A percentile compares a stretch with the other conserved stretches of the same genome.
Conservation (phyloP, 371 early-diverging fungal species). For the Apophysomyces ossiformis region DNA sequence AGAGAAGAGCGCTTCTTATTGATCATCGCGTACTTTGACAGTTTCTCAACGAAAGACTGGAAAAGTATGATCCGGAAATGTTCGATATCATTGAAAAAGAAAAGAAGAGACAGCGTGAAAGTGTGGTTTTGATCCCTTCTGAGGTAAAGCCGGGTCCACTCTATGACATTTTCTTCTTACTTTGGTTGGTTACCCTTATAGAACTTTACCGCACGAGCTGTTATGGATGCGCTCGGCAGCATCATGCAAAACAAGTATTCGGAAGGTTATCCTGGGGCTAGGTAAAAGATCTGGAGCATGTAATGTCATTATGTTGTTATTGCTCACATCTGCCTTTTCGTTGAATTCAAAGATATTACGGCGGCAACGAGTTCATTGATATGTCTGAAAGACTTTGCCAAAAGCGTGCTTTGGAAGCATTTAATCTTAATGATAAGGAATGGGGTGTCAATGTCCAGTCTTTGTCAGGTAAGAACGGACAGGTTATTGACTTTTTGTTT, state of each 20-base stretch:
- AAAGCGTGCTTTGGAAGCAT: conserved; percentile 94
- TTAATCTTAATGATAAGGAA: conserved; percentile 81
- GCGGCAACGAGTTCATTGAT: conserved; percentile 99
- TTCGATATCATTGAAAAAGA: conserved; percentile 94
- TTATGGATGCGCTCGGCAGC: conserved; percentile 97
- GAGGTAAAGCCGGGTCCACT: conserved; percentile 63
- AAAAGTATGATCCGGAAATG: conserved; percentile 91
- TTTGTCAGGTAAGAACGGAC: conserved; percentile 74
- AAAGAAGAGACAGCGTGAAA: conserved; percentile 95
- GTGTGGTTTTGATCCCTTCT: conserved; percentile 95
- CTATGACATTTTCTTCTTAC: background rate
- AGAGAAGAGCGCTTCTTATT: too few relatives aligned
- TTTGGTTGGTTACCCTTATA: conserved; percentile 33
- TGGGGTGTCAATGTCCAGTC: conserved; percentile 99
- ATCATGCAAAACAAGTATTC: conserved; percentile 99
- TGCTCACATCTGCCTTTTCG: too few relatives aligned
- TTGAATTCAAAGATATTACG: conserved; percentile 83
- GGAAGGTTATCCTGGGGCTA: conserved; percentile 97
- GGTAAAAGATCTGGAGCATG: conserved; percentile 43
- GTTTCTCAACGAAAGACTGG: conserved; percentile 72
- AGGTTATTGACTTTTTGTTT: background rate
- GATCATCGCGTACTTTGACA: conserved; percentile 13
- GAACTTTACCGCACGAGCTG: conserved; percentile 98
- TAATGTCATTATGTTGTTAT: too few relatives aligned
- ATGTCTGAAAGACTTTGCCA: conserved; percentile 95